Percentiles rank a stretch among this genome's conserved stretches.
Evolutionary conservation across 2,329 filamentous ascomycete genomes (phyloP).

Genomic region (Penicillium sp.): DNA sequence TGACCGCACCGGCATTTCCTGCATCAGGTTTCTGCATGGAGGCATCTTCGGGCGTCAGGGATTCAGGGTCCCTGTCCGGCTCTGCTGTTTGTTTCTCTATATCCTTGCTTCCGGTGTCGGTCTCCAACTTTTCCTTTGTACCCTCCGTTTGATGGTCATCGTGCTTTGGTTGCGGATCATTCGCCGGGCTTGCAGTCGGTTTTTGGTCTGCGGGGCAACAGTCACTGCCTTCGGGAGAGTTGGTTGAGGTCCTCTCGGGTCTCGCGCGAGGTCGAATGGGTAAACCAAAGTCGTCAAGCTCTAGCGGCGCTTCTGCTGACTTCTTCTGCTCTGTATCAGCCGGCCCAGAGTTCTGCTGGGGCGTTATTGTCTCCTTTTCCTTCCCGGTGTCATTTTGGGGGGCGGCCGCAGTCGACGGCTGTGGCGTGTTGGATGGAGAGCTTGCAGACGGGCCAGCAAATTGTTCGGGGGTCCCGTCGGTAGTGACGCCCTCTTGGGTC

Average conservation of each 20-base stretch:
- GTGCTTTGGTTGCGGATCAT: neutral
- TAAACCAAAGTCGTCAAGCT: conserved; percentile 46
- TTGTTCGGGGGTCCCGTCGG: conserved; percentile 32
- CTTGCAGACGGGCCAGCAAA: conserved; percentile 19
- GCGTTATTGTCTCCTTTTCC: conserved; percentile 22
- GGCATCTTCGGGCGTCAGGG: conserved; percentile 4
- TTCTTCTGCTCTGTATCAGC: conserved; percentile 7
- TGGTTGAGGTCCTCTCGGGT: conserved; percentile 18
- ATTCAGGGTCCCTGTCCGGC: conserved; percentile 7
- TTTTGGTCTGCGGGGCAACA: conserved; percentile 28
- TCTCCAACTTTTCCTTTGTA: neutral
- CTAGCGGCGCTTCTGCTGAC: conserved; percentile 14
- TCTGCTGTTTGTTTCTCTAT: conserved; percentile 6
- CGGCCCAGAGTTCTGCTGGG: conserved; percentile 3
- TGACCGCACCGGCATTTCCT: conserved; percentile 7
- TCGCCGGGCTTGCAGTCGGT: neutral
- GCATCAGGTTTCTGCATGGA: conserved; percentile 12
- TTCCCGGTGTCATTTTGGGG: conserved; percentile 13
- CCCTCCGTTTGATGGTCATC: neutral
- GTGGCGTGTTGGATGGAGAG: conserved; percentile 16
- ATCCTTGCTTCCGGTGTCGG: neutral
- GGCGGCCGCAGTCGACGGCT: conserved; percentile 10
- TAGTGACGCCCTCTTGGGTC: conserved; percentile 33
- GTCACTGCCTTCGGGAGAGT: conserved; percentile 20
- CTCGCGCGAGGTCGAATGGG: conserved; percentile 36